Conservation (phyloP, 2,329 filamentous ascomycete genomes). For the Fusarium subglutinans region DNA sequence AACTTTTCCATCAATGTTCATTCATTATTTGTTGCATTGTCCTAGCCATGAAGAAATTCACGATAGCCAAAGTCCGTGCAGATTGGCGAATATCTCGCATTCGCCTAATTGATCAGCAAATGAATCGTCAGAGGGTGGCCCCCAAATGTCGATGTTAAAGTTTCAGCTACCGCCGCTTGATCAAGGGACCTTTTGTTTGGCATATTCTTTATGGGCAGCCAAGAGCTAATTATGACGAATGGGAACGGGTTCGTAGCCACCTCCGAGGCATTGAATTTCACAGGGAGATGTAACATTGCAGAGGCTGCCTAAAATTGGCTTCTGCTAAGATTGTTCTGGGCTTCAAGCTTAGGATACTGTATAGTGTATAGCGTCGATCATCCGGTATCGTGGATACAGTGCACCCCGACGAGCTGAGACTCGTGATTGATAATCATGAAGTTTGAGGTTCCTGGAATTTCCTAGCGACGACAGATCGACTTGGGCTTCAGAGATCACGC, state of each 20-base stretch:
- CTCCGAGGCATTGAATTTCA: background rate
- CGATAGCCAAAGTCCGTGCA: background rate
- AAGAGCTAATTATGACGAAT: constrained; percentile 17
- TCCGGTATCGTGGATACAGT: constrained; percentile 2
- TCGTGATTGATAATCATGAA: constrained; percentile 15
- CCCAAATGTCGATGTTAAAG: constrained; percentile 22
- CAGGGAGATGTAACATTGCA: constrained; percentile 11
- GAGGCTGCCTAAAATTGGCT: constrained; percentile 32
- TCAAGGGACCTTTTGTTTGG: constrained; percentile 31
- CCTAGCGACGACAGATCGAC: constrained; percentile 13
- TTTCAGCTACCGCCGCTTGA: constrained; percentile 21
- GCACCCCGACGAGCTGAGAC: constrained; percentile 5
- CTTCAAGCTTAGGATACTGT: background rate
- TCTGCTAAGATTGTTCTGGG: constrained; percentile 13
- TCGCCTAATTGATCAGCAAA: constrained; percentile 3
- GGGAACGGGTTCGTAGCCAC: background rate
- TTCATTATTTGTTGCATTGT: background rate
- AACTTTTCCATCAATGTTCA: background rate
- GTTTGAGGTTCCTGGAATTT: constrained; percentile 21
- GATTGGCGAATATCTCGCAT: constrained; percentile 8
- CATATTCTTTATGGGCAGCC: background rate
- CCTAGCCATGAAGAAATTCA: background rate
- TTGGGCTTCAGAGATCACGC: constrained; percentile 6
- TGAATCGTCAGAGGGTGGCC: constrained; percentile 14
- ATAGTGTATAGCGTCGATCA: constrained; percentile 24